These are phyloP conservation scores for Daldinia vernicosa DNA, from an alignment of 495 filamentous ascomycete species.

Conservation along the genomic window DNA sequence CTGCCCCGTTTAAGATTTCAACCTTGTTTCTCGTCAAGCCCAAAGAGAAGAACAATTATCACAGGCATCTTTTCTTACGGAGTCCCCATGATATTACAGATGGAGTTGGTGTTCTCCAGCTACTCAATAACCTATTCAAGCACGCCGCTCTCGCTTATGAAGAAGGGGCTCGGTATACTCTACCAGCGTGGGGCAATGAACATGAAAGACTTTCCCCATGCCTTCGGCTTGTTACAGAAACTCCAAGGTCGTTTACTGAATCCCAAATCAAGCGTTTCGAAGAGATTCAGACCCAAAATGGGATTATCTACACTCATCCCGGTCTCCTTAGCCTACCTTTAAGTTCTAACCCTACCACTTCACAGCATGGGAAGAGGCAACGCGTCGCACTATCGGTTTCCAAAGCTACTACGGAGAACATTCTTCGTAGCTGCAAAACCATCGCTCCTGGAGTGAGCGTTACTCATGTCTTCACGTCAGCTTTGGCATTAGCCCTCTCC, in stretches of 20 bases:
- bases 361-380: constrained; percentile 24
- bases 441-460: constrained; percentile 38
- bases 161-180: constrained; percentile 32
- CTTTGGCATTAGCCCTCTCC: constrained; percentile 44
- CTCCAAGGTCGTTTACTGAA: constrained; percentile 25
- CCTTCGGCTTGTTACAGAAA: constrained; percentile 34
- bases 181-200: constrained; percentile 28
- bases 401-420: constrained; percentile 9
- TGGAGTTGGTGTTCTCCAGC: constrained; percentile 57
- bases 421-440: constrained; percentile 40
- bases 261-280: constrained; percentile 18
- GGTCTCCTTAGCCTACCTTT: constrained; percentile 22
- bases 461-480: constrained; percentile 49
- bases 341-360: constrained; percentile 1
- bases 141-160: constrained; percentile 30
- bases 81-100: constrained; percentile 60
- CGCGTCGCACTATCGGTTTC: constrained; percentile 31
- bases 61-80: constrained; percentile 53
- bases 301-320: constrained; percentile 22
- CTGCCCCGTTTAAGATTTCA: constrained; percentile 48
- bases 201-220: constrained; percentile 28
- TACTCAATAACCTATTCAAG: constrained; percentile 45
- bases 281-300: constrained; percentile 27
- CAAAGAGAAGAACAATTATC: constrained; percentile 5
- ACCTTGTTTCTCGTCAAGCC: constrained; percentile 53